Evolutionary conservation across 805 yeast genomes (phyloP), one percentile per base, ranked within the genome.

Genomic region (Zygoascus tannicola): DNA sequence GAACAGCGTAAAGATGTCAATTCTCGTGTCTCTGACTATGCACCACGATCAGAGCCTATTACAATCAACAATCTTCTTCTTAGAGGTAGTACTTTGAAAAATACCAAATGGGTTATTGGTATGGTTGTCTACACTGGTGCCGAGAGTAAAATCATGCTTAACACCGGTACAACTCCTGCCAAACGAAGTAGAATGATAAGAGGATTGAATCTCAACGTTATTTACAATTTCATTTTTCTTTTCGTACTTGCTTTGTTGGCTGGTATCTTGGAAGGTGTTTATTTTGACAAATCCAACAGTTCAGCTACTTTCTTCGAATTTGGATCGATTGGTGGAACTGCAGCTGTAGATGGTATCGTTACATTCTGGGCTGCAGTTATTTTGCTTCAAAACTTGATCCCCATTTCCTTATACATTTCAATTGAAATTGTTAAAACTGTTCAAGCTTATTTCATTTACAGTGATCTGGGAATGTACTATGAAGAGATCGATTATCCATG

Each of bases 31-130:
- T 43, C 44, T 2, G 32, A n/a, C 14, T 22, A 22, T 33, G 32
- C 26, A 15, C 60, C 49, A 33, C 37, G 47, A 38, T 50, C 66
- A 16, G 92, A 84, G 59, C 70, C 87, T 1, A 65, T 80, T 15
- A 68, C 75, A 8, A 73, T 73, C 49, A 76, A 79, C 48, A 83
- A 81, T 56, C 65, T 81, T 41, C 63, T 84, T 35, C 70, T 84
- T 40, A 70, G 94, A 62, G 94, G 92, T 4, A 76, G 80, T 35
- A 72, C 83, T 5, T 65, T 83, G 46, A 68, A 90, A 58, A 83
- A 83, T 60, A 80, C 90, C 2, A 75, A 76, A 50, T 83, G 88
- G 87, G 82, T 70, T 2, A 68, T 84, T 44, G 86, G 90, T 21
- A 58, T 78, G 21, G 88, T 80, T 4, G 70, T 80, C n/a, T 81